A percentile compares a stretch with the other conserved stretches of the same genome.
These are phyloP conservation scores for Ceratopteris richardii DNA, from an alignment of 75 land plant genomes.

Conservation along the genomic window DNA sequence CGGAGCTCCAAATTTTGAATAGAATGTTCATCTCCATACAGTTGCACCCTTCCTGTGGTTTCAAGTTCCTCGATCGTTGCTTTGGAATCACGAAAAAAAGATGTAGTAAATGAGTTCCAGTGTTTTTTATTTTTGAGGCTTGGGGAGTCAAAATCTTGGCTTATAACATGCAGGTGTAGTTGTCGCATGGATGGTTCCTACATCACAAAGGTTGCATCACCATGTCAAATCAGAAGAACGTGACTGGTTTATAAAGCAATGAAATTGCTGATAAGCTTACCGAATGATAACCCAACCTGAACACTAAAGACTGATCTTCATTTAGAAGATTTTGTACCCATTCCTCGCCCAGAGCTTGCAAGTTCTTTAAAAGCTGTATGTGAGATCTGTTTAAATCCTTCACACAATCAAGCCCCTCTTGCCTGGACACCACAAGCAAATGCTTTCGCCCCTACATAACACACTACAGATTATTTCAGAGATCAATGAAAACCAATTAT, in stretches of 20 bases:
- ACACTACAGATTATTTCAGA: neutral
- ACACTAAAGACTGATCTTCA: slow-evolving; percentile 60
- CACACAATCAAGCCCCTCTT: slow-evolving; percentile 54
- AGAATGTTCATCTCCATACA: slow-evolving; percentile 37
- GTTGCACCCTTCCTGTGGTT: slow-evolving; percentile 33
- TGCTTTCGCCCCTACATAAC: slow-evolving; percentile 63
- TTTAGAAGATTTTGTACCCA: slow-evolving; percentile 50
- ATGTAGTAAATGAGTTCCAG: slow-evolving; percentile 89
- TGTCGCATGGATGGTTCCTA: slow-evolving; percentile 95
- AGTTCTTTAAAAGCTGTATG: slow-evolving; percentile 39
- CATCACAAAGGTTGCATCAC: no score
- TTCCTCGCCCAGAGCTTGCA: slow-evolving; percentile 61
- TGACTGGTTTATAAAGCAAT: no score
- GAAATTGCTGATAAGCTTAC: slow-evolving; percentile 44
- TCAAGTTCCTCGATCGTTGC: slow-evolving; percentile 64
- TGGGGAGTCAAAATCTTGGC: slow-evolving; percentile 84
- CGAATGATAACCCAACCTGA: slow-evolving; percentile 89
- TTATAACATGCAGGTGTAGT: slow-evolving; percentile 87
- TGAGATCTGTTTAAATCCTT: slow-evolving; percentile 60
- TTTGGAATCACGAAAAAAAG: slow-evolving; percentile 76
- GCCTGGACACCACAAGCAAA: slow-evolving; percentile 56
- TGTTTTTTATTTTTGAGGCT: slow-evolving; percentile 88
- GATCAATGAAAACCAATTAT: neutral
- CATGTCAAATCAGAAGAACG: no score
- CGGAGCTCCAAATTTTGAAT: slow-evolving; percentile 60